A percentile compares a stretch with the other conserved stretches of the same genome.
Evolutionary conservation across 2,329 filamentous ascomycete genomes (phyloP).

Genomic region (Aureobasidium sp.): DNA sequence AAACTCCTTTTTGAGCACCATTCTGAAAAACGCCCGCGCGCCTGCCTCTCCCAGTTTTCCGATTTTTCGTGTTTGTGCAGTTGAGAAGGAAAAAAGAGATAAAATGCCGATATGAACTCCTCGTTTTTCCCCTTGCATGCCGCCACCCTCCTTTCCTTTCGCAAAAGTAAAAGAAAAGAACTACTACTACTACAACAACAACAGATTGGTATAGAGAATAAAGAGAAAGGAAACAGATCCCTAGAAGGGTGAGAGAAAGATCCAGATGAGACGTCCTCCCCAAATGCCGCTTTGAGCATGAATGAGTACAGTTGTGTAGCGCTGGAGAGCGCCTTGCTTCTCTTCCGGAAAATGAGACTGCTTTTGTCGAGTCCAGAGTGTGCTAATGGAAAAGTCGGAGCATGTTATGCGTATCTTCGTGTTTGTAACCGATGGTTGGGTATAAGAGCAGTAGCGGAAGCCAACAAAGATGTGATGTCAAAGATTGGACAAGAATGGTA

Average conservation of each 20-base stretch:
- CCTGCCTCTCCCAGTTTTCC: background rate
- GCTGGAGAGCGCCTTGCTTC: background rate
- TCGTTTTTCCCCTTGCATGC: background rate
- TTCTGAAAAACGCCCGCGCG: background rate
- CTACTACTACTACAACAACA: slow-evolving; percentile 4
- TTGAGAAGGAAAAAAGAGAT: background rate
- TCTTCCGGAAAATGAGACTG: background rate
- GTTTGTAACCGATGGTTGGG: background rate
- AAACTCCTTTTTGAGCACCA: background rate
- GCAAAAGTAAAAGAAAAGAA: slow-evolving; percentile 3
- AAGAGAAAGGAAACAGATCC: slow-evolving; percentile 2
- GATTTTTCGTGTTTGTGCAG: background rate
- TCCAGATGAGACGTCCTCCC: slow-evolving; percentile 1
- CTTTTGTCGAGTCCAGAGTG: background rate
- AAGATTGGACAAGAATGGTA: slow-evolving; percentile 13
- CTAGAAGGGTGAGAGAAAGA: background rate
- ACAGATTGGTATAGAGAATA: slow-evolving; percentile 11
- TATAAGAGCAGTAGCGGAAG: background rate
- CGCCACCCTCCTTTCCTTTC: background rate
- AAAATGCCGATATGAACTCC: slow-evolving; percentile 3
- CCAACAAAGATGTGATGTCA: slow-evolving; percentile 3
- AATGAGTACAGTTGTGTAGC: background rate
- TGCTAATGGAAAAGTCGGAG: background rate
- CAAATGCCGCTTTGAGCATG: background rate
- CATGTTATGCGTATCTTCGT: background rate